Conservation (phyloP, 148 eudicot genomes). For the Vaccinium macrocarpon region DNA sequence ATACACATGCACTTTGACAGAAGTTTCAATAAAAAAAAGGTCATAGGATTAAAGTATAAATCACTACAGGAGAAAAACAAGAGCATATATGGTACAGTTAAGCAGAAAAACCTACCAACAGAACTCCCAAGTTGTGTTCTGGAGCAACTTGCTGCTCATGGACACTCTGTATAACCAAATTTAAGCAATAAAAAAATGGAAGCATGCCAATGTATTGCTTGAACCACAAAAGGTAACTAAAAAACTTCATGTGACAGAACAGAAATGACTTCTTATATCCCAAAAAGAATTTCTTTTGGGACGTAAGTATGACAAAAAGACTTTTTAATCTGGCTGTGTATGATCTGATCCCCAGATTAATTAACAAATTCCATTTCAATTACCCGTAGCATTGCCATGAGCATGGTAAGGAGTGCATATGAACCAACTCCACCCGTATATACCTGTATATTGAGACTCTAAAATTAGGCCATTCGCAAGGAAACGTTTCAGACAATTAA, state of each 20-base stretch:
- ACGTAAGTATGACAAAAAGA: background rate
- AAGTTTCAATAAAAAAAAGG: background rate
- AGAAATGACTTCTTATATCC: conserved; percentile 2
- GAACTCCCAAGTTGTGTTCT: conserved; percentile 83
- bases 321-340: background rate
- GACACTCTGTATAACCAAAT: conserved; percentile 46
- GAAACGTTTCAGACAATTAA: background rate
- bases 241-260: background rate
- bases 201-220: background rate
- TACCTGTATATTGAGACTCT: conserved; percentile 41
- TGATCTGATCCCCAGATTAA: conserved; percentile 5
- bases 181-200: conserved; percentile 11
- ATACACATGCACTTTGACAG: background rate
- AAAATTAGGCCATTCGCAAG: conserved; percentile 10
- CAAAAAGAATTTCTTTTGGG: background rate
- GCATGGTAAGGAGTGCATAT: conserved; percentile 90
- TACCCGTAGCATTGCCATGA: conserved; percentile 93
- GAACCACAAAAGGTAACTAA: background rate
- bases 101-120: conserved; percentile 55
- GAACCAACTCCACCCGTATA: conserved; percentile 96
- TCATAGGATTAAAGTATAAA: background rate
- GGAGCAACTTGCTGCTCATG: conserved; percentile 48
- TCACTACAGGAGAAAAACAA: conserved; percentile 6
- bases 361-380: conserved; percentile 16
- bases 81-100: background rate